Percentiles rank a stretch among this genome's conserved stretches.
phyloP scores from a whole-genome alignment of 2,329 filamentous ascomycete species.

The Tolypocladium tundrense region DNA sequence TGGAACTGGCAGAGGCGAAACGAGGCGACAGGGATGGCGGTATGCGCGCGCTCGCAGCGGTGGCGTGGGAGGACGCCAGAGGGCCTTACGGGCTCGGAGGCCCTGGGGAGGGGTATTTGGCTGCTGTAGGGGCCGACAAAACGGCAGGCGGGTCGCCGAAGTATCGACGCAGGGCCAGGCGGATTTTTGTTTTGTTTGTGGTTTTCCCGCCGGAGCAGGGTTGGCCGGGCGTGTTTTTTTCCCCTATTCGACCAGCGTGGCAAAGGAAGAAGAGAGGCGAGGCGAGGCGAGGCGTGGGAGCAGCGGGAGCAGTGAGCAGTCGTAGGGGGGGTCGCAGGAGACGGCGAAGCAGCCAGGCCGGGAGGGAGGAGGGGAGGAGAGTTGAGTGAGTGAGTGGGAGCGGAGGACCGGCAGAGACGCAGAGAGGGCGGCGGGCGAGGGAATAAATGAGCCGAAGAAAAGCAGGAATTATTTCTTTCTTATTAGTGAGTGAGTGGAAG shows the following conservation, averaged over 20 bases:
- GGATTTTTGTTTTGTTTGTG: not conserved
- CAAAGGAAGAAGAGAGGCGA: not conserved
- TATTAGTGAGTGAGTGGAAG: not conserved
- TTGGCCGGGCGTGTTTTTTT: not conserved
- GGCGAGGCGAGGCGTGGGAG: not conserved
- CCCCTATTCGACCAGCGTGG: not conserved
- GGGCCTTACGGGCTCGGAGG: not conserved
- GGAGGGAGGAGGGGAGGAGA: not conserved
- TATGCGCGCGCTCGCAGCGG: not conserved
- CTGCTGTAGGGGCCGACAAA: not conserved
- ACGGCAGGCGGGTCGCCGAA: not conserved
- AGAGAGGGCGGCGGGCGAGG: not conserved
- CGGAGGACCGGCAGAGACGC: not conserved
- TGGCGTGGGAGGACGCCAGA: not conserved
- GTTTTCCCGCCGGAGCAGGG: not conserved
- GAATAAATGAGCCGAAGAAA: constrained; percentile 2
- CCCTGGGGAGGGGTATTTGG: not conserved
- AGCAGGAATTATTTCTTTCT: not conserved
- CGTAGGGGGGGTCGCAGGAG: not conserved
- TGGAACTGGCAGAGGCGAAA: constrained; percentile 9
- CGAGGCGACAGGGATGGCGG: constrained; percentile 6
- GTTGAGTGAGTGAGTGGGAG: not conserved
- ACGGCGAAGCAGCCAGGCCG: not conserved
- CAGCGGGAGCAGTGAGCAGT: too few species aligned
- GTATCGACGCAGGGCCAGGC: not conserved